Evolutionary conservation across 305 asterid species (phyloP), one percentile per base, ranked within the genome.

Genomic region (Ruellia speciosa): DNA sequence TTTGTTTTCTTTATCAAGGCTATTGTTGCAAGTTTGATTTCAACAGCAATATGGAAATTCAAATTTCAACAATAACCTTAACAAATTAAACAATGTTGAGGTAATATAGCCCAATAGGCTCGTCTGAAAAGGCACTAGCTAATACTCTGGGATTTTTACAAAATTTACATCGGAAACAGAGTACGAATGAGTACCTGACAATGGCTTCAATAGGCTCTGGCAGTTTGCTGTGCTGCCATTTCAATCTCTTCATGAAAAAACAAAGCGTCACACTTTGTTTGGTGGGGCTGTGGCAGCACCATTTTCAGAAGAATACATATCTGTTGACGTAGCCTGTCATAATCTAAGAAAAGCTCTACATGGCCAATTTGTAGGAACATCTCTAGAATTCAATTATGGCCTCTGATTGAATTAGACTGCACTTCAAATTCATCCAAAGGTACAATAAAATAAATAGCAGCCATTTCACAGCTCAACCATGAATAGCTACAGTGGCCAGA

Each of bases 381-480:
- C 34, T 62, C 59, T 53, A 16, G 31, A 24, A 24, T 24, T 62
- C 66, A 18, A 33, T 62, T 35, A 39, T 54, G 56, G 53, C 48
- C 65, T 66, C 12, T 35, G 67, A 46, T 7, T 45, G 59, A 70
- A 59, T 16, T 52, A 60, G 51, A 67, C 52, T 52, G 56, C 52
- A 62, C 59, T 40, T 62, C 43, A 31, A 61, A 20, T 49, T 52
- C 70, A 56, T 59, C 58, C 41, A 12, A 58, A 59, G 43, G 49
- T 54, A 51, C 46, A 35, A 57, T 58, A 62, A 52, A 55, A 55
- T 24, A 46, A 59, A 49, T 66, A 65, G 52, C 57, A 43, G 63
- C 71, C 52, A 64, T 66, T 73, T 65, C 72, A 67, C 66, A 67
- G 58, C 65, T 59, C 60, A 59, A 63, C 69, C 72, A 62, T 62